These are phyloP conservation scores for Tolypocladium album DNA, from an alignment of 2,329 filamentous ascomycete species.

Conservation along the genomic window DNA sequence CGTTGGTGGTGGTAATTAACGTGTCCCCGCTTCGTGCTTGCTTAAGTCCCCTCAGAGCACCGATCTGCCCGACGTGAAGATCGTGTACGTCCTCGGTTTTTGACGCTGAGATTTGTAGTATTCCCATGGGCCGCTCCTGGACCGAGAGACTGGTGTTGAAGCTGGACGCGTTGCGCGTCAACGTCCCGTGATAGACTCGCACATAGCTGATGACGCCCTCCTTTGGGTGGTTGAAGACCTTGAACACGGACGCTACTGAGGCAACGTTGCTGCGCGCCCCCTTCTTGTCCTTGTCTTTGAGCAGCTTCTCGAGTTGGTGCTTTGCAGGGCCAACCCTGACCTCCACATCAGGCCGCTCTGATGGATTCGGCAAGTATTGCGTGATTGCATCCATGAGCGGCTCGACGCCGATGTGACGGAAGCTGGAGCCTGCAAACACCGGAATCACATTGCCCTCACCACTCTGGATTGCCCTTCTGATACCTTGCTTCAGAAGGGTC, in stretches of 20 bases:
- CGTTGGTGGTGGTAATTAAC: constrained; percentile 59
- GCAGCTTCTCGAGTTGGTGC: constrained; percentile 22
- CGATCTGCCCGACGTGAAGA: constrained; percentile 81
- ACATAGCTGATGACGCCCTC: constrained; percentile 86
- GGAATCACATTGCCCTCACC: constrained; percentile 68
- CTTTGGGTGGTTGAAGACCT: constrained; percentile 81
- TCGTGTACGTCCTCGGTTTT: constrained; percentile 76
- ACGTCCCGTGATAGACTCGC: constrained; percentile 75
- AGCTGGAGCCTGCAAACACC: constrained; percentile 83
- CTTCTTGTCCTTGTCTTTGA: constrained; percentile 27
- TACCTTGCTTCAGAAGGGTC: constrained; percentile 56
- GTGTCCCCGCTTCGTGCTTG: constrained; percentile 91
- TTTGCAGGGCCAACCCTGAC: constrained; percentile 56
- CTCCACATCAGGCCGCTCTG: constrained; percentile 68
- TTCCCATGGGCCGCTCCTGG: constrained; percentile 69
- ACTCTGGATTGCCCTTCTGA: constrained; percentile 60
- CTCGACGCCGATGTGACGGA: constrained; percentile 89
- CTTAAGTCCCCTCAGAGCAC: constrained; percentile 84
- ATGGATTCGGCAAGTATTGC: constrained; percentile 75
- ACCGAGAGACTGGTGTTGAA: constrained; percentile 80
- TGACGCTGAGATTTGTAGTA: constrained; percentile 83
- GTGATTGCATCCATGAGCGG: constrained; percentile 81
- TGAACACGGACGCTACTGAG: constrained; percentile 67
- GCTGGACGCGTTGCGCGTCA: constrained; percentile 62
- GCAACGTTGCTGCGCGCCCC: constrained; percentile 23